These are phyloP conservation scores for Populus nigra DNA, from an alignment of 345 rosid genomes.

Conservation along the genomic window DNA sequence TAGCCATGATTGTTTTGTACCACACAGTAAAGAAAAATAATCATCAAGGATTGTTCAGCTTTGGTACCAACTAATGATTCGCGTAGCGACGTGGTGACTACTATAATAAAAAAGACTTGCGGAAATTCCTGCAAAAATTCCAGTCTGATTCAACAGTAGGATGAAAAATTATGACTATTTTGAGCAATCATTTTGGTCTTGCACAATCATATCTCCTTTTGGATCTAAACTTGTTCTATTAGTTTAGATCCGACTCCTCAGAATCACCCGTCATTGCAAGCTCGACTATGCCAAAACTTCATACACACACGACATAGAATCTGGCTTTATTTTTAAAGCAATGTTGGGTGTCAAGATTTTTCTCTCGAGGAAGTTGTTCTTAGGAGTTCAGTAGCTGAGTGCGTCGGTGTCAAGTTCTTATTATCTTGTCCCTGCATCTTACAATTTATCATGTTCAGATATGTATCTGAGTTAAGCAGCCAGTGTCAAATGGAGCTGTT, in stretches of 20 bases:
- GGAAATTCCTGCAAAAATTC: no score
- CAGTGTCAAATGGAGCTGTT: not conserved
- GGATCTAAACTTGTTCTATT: no score
- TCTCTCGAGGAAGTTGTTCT: not conserved
- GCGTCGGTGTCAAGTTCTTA: not conserved
- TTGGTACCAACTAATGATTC: no score
- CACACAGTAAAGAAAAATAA: no score
- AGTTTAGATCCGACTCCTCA: fast-evolving
- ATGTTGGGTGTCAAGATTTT: not conserved
- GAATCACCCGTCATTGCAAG: no score
- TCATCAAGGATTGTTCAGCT: no score
- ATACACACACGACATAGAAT: not conserved
- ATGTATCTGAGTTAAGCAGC: not conserved
- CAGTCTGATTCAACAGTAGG: fast-evolving
- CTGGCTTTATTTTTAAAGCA: not conserved
- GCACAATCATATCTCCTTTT: fast-evolving
- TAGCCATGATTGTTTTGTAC: no score
- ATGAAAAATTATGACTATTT: no score
- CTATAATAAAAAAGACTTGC: no score
- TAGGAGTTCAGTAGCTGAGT: not conserved
- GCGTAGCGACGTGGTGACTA: no score
- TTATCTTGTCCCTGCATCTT: not conserved
- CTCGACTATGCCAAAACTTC: fast-evolving
- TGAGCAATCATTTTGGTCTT: no score
- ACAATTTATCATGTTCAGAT: not conserved